These are phyloP conservation scores for Melanogaster broomeanus DNA, from an alignment of 768 basidiomycete genomes.

Conservation along the genomic window DNA sequence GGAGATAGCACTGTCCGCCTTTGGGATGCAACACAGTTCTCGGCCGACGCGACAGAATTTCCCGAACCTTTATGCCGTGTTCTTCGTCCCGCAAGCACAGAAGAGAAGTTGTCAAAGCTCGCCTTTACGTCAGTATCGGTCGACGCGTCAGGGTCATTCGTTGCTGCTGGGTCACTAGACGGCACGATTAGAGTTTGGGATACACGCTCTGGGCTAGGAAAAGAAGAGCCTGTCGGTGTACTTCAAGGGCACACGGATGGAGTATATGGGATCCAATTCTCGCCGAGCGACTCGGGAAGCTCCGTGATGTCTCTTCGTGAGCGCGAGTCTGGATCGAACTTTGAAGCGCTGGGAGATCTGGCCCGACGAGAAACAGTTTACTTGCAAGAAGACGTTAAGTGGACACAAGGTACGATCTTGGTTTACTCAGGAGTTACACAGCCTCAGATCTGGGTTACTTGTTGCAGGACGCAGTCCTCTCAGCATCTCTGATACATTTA, in stretches of 20 bases:
- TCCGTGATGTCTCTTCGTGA: constrained; percentile 33
- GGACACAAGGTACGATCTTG: constrained; percentile 27
- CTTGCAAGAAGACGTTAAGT: constrained; percentile 30
- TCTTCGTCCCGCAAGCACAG: constrained; percentile 17
- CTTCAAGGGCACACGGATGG: constrained; percentile 32
- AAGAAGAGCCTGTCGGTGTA: constrained; percentile 16
- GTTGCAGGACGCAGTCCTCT: constrained; percentile 32
- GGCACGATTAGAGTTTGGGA: constrained; percentile 55
- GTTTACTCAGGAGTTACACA: not conserved
- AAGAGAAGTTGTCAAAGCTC: constrained; percentile 18
- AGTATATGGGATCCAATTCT: constrained; percentile 34
- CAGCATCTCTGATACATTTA: constrained; percentile 31
- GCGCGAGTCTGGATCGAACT: constrained; percentile 30
- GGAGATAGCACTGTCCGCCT: constrained; percentile 37
- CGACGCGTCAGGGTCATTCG: constrained; percentile 37
- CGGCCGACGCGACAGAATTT: constrained; percentile 14
- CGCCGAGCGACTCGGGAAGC: constrained; percentile 13
- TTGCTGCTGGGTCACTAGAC: constrained; percentile 56
- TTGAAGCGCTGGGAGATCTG: constrained; percentile 49
- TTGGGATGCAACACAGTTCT: constrained; percentile 34
- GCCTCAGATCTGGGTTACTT: not conserved
- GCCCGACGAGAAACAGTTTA: constrained; percentile 25
- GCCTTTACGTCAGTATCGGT: constrained; percentile 34
- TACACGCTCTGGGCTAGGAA: constrained; percentile 38
- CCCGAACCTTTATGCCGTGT: constrained; percentile 19